phyloP scores from a whole-genome alignment of 164 flowering plant species.

The Taxillus chinensis region DNA sequence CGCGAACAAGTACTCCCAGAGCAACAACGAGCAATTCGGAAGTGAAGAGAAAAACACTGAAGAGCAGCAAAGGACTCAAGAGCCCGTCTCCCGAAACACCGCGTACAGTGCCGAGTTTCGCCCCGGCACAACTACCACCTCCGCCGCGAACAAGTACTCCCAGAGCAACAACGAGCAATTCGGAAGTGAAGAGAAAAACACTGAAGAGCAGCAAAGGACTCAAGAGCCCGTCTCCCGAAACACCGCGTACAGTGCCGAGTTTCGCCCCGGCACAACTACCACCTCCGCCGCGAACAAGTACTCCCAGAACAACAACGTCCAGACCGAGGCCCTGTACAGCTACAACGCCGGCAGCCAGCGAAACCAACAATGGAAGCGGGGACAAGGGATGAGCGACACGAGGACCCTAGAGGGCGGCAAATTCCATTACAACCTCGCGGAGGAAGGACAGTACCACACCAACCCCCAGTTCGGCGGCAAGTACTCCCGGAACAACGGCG shows the following conservation, averaged over 20 bases:
- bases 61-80: neutral
- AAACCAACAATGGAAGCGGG: neutral
- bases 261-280: neutral
- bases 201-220: neutral
- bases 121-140: neutral
- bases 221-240: neutral
- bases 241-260: neutral
- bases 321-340: slow-evolving; percentile 9
- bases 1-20: neutral
- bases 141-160: neutral
- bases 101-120: neutral
- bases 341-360: slow-evolving; percentile 3
- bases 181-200: neutral
- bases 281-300: neutral
- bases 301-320: slow-evolving; percentile 9
- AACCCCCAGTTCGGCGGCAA: slow-evolving; percentile 11
- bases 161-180: neutral
- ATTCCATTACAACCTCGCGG: slow-evolving; percentile 31
- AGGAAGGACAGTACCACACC: slow-evolving; percentile 8
- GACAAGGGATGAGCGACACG: slow-evolving; percentile 48
- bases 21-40: neutral
- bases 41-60: too few species aligned
- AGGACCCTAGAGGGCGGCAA: slow-evolving; percentile 44
- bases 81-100: neutral
- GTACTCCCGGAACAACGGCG: neutral